Conservation (phyloP, 495 filamentous ascomycete species). For the Tuber borchii region DNA sequence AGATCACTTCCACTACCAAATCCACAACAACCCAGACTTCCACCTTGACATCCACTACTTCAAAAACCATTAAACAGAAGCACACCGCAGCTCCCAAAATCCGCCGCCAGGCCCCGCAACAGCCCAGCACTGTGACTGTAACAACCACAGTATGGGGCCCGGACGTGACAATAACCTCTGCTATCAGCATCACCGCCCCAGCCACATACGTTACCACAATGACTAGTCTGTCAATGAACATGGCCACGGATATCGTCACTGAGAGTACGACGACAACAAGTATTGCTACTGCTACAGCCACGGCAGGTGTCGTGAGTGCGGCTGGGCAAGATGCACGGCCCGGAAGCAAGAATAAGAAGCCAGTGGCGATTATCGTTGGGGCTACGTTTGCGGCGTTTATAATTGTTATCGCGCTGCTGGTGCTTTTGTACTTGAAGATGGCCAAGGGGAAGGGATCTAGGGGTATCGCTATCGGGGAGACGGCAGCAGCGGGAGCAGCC, state of each 20-base stretch:
- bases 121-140: neutral
- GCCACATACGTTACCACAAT: neutral
- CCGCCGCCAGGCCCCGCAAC: neutral
- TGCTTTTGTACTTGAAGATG: neutral
- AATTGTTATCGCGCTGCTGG: neutral
- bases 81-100: neutral
- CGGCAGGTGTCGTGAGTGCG: neutral
- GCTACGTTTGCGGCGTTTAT: neutral
- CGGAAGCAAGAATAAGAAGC: neutral
- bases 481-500: neutral
- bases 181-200: neutral
- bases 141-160: neutral
- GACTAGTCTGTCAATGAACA: neutral
- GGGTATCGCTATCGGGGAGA: neutral
- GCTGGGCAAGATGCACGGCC: neutral
- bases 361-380: neutral
- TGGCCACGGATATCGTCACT: neutral
- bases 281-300: neutral
- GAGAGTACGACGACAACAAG: neutral
- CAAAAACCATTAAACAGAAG: neutral
- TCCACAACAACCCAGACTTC: neutral
- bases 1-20: neutral
- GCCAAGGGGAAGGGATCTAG: neutral
- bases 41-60: neutral
- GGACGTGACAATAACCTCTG: neutral